These are phyloP conservation scores for Pseudognaphalium luteoalbum DNA, from an alignment of 129 eudicot species.

Conservation along the genomic window DNA sequence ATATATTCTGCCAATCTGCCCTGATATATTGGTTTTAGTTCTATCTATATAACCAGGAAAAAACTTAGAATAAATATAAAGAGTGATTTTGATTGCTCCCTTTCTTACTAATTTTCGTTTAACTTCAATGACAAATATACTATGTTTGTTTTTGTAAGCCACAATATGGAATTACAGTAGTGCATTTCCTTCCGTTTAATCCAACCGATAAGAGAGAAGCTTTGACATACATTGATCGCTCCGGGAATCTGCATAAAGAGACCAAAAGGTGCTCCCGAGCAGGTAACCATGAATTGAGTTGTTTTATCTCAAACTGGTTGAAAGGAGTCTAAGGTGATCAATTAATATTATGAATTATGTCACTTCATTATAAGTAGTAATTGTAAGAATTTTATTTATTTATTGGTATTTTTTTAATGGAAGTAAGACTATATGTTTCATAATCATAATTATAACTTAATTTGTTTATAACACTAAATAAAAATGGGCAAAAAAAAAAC, in stretches of 20 bases:
- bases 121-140: constrained; percentile 4
- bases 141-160: constrained; percentile 27
- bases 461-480: no score
- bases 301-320: no score
- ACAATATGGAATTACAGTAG: constrained; percentile 47
- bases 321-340: no score
- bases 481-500: no score
- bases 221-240: constrained; percentile 45
- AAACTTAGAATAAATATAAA: neutral
- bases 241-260: constrained; percentile 51
- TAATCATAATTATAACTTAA: no score
- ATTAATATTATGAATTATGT: no score
- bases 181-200: constrained; percentile 57
- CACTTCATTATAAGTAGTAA: no score
- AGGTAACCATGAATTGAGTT: constrained; percentile 34
- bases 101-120: neutral
- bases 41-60: neutral
- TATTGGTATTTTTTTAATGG: no score
- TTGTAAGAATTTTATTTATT: no score
- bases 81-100: neutral
- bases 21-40: no score
- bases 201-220: constrained; percentile 53
- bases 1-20: no score
- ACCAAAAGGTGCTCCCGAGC: constrained; percentile 68
- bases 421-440: no score